A percentile compares a stretch with the other conserved stretches of the same genome.
Evolutionary conservation across 495 filamentous ascomycete genomes (phyloP).

Genomic region (Penicillium cosmopolitanum): DNA sequence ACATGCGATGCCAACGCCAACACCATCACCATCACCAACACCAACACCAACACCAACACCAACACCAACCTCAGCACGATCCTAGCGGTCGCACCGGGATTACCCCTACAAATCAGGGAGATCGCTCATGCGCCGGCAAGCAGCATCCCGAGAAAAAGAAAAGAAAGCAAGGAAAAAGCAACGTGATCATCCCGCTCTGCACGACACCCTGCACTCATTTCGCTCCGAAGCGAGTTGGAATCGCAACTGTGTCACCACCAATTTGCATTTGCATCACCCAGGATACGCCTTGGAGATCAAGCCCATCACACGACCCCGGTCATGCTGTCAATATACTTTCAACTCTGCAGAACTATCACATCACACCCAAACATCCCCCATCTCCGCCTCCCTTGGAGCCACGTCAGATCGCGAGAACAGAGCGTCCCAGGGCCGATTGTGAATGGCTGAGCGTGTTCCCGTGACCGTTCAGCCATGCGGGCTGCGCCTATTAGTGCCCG

Average conservation of each 20-base stretch:
- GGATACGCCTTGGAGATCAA: background rate
- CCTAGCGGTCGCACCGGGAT: background rate
- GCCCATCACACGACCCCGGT: conserved; percentile 21
- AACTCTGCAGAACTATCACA: background rate
- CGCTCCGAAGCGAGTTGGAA: conserved; percentile 10
- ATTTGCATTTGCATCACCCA: background rate
- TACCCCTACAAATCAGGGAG: conserved; percentile 12
- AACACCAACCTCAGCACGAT: background rate
- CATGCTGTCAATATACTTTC: background rate
- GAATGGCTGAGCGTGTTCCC: conserved; percentile 42
- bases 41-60: background rate
- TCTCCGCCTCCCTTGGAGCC: conserved; percentile 7
- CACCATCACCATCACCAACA: background rate
- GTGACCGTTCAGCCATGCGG: conserved; percentile 47
- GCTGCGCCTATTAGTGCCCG: conserved; percentile 43
- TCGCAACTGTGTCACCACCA: conserved; percentile 20
- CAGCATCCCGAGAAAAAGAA: conserved; percentile 16
- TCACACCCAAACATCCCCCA: background rate
- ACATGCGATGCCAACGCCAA: background rate
- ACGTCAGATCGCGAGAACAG: conserved; percentile 21
- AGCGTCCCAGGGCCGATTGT: conserved; percentile 2
- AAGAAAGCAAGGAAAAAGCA: conserved; percentile 19
- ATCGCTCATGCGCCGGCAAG: conserved; percentile 23
- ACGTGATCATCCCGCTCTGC: conserved; percentile 25
- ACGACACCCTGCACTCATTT: conserved; percentile 8